phyloP scores from a whole-genome alignment of 768 basidiomycete genomes.

The Hypholoma sublateritium region DNA sequence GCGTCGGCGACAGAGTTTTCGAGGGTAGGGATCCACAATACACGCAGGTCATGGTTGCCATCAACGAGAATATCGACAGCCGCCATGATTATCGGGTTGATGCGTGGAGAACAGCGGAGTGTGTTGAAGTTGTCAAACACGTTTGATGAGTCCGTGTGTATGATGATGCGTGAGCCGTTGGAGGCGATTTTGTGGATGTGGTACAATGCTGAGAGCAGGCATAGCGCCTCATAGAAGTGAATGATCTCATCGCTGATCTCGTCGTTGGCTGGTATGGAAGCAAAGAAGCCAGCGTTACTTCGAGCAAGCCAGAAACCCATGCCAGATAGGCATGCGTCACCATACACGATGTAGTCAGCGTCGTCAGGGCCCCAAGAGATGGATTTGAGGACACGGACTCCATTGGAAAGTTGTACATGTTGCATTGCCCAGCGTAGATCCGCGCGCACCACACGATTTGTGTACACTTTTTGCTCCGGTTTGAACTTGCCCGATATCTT shows the following conservation, averaged over 20 bases:
- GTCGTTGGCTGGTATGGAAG: not conserved
- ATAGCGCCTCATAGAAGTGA: constrained; percentile 26
- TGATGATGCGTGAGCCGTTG: not conserved
- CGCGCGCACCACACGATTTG: constrained; percentile 24
- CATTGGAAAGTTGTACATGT: constrained; percentile 14
- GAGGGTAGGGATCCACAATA: constrained; percentile 25
- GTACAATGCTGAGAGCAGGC: constrained; percentile 20
- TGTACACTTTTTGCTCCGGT: constrained; percentile 13
- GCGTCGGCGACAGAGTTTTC: constrained; percentile 31
- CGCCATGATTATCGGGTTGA: constrained; percentile 24
- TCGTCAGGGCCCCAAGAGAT: constrained; percentile 10
- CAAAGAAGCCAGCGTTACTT: not conserved
- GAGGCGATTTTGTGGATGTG: not conserved
- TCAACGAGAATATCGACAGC: constrained; percentile 15
- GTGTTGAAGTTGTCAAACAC: constrained; percentile 33
- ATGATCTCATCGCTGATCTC: constrained; percentile 9
- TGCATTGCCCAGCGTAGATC: constrained; percentile 33
- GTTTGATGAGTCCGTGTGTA: constrained; percentile 31
- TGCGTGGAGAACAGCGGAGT: constrained; percentile 10
- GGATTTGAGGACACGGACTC: constrained; percentile 11
- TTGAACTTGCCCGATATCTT: constrained; percentile 31
- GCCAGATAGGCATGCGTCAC: constrained; percentile 25
- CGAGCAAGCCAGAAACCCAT: constrained; percentile 30
- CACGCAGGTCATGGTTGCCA: constrained; percentile 11
- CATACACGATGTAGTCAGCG: constrained; percentile 14